A percentile compares a stretch with the other conserved stretches of the same genome.
Conservation (phyloP, 441 rosid genomes). For the Aleurites moluccanus region DNA sequence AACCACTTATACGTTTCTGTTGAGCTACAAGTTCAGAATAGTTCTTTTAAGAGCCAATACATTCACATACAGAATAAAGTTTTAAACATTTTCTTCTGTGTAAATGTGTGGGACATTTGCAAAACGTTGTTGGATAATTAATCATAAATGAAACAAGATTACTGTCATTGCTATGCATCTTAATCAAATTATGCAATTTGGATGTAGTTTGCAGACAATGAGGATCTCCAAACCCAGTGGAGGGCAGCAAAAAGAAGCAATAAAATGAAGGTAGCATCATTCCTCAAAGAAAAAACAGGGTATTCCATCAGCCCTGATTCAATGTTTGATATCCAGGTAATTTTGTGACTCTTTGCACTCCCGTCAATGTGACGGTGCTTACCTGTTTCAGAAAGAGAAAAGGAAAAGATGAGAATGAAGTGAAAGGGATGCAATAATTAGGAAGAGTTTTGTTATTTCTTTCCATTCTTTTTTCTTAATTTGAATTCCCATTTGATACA, state of each 20-base stretch:
- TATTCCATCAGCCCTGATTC: conserved; percentile 84
- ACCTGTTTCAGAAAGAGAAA: background rate
- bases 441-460: background rate
- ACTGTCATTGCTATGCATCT: background rate
- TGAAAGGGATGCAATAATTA: background rate
- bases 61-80: too few species aligned
- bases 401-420: background rate
- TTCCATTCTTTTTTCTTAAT: background rate
- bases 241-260: conserved; percentile 75
- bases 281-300: conserved; percentile 80
- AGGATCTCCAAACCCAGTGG: conserved; percentile 81
- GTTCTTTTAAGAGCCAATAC: conserved; percentile 17
- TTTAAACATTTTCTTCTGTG: too few species aligned
- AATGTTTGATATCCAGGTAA: conserved; percentile 96
- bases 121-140: too few species aligned
- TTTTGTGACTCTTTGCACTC: conserved; percentile 11
- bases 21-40: conserved; percentile 8
- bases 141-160: too few species aligned
- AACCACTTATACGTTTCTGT: too few species aligned
- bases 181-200: background rate
- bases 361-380: background rate
- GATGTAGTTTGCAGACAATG: conserved; percentile 75
- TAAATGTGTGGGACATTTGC: too few species aligned
- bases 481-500: background rate
- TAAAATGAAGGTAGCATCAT: conserved; percentile 77